These are phyloP conservation scores for Eucalyptus cladocalyx DNA, from an alignment of 345 rosid species.

Conservation along the genomic window DNA sequence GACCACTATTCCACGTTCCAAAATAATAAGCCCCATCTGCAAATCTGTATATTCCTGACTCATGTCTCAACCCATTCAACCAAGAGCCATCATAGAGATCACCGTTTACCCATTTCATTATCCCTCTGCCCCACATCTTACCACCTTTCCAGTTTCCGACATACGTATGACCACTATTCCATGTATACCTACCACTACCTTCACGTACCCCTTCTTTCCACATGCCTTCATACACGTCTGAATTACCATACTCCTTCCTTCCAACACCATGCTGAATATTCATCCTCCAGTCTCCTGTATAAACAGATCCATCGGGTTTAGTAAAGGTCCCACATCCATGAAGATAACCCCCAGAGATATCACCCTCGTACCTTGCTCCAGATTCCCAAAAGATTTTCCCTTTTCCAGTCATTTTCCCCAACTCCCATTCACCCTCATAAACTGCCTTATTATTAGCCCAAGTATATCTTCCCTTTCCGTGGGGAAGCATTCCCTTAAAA, in stretches of 20 bases:
- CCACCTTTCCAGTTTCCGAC: slow-evolving; percentile 81
- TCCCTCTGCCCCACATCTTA: slow-evolving; percentile 76
- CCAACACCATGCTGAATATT: slow-evolving; percentile 78
- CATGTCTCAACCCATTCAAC: slow-evolving; percentile 69
- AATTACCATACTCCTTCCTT: slow-evolving; percentile 54
- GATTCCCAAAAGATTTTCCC: slow-evolving; percentile 64
- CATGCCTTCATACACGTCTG: slow-evolving; percentile 67
- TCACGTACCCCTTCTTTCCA: slow-evolving; percentile 93
- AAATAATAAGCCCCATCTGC: slow-evolving; percentile 74
- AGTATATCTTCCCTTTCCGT: slow-evolving; percentile 66
- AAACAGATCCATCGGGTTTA: slow-evolving; percentile 45
- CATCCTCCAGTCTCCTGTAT: slow-evolving; percentile 82
- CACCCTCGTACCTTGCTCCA: slow-evolving; percentile 76
- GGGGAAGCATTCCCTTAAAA: slow-evolving; percentile 50
- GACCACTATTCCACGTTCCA: slow-evolving; percentile 70
- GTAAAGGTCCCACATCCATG: slow-evolving; percentile 71
- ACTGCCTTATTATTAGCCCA: slow-evolving; percentile 55
- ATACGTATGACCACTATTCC: slow-evolving; percentile 72
- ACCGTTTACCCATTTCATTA: slow-evolving; percentile 83
- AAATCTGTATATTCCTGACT: slow-evolving; percentile 74
- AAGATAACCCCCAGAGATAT: slow-evolving; percentile 78
- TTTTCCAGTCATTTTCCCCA: slow-evolving; percentile 74
- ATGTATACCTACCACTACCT: slow-evolving; percentile 69
- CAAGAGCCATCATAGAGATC: slow-evolving; percentile 77
- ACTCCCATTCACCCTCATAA: slow-evolving; percentile 86